A percentile compares a stretch with the other conserved stretches of the same genome.
These are phyloP conservation scores for Piper betle DNA, from an alignment of 164 flowering plant species.

Conservation along the genomic window DNA sequence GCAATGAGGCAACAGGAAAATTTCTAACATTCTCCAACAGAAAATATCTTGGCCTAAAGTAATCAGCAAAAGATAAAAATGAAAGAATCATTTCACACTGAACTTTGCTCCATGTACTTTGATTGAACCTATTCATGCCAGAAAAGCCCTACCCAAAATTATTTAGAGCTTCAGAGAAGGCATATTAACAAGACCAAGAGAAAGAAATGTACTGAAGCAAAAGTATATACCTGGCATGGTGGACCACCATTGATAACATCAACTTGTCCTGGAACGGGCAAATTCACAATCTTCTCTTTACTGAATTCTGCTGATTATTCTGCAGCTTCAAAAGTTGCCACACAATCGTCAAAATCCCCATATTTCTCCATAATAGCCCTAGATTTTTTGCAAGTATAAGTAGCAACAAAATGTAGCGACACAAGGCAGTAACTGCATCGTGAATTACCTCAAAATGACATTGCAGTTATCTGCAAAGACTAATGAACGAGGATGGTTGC, in stretches of 20 bases:
- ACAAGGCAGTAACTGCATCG: not conserved
- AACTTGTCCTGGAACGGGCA: conserved; percentile 89
- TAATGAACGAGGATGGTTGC: too few species aligned
- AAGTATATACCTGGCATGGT: conserved; percentile 61
- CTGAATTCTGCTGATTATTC: conserved; percentile 44
- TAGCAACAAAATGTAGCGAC: not conserved
- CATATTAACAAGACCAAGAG: not conserved
- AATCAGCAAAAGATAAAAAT: conserved; percentile 85
- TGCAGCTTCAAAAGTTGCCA: conserved; percentile 65
- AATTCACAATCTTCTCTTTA: conserved; percentile 35
- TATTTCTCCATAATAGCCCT: conserved; percentile 70
- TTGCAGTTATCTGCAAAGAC: conserved; percentile 87
- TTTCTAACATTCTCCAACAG: conserved; percentile 92
- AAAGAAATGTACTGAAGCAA: not conserved
- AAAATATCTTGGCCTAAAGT: conserved; percentile 72
- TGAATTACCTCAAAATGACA: conserved; percentile 55
- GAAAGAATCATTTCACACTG: conserved; percentile 96
- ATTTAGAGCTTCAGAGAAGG: not conserved
- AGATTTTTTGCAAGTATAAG: conserved; percentile 9
- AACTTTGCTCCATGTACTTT: conserved; percentile 91
- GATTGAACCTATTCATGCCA: conserved; percentile 91
- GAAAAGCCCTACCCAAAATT: conserved; percentile 68
- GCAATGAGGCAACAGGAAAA: conserved; percentile 82
- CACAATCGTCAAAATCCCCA: conserved; percentile 76
- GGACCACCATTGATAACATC: conserved; percentile 98